A percentile compares a stretch with the other conserved stretches of the same genome.
These are phyloP conservation scores for Ziziphus jujuba DNA, from an alignment of 306 rosid genomes.

Conservation along the genomic window DNA sequence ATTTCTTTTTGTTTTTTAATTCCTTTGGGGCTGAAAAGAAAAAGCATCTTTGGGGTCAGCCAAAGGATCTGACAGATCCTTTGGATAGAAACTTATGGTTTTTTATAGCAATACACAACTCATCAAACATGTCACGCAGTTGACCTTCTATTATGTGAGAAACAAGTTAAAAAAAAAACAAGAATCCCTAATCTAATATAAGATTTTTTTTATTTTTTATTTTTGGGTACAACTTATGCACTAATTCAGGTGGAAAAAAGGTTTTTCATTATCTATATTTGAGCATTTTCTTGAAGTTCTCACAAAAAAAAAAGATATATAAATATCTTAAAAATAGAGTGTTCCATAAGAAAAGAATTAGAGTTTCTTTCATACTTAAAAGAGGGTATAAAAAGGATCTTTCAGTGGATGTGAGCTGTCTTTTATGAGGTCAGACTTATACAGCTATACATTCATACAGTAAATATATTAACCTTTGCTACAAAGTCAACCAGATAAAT, in stretches of 20 bases:
- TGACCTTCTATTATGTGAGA: conserved; percentile 18
- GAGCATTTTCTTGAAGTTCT: too few relatives aligned
- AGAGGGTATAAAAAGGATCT: background rate
- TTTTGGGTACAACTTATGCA: background rate
- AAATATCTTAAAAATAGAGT: background rate
- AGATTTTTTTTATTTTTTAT: too few relatives aligned
- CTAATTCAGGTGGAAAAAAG: too few relatives aligned
- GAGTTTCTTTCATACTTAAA: background rate
- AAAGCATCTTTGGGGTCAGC: conserved; percentile 15
- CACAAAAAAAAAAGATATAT: too few relatives aligned
- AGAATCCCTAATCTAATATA: too few relatives aligned
- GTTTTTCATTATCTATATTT: background rate
- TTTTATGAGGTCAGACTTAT: background rate
- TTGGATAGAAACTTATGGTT: background rate
- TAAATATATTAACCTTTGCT: background rate
- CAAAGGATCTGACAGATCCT: conserved; percentile 1
- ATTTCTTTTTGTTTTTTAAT: background rate
- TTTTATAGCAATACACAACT: conserved; percentile 6
- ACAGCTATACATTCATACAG: background rate
- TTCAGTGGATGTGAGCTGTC: background rate
- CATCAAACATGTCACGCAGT: conserved; percentile 12
- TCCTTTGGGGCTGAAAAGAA: background rate
- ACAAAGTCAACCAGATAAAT: conserved; percentile 22
- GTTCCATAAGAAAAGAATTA: background rate
- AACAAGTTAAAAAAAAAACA: background rate